Percentiles rank a stretch among this genome's conserved stretches.
These are phyloP conservation scores for Yarrowia sp. DNA, from an alignment of 805 yeast genomes.

Conservation along the genomic window DNA sequence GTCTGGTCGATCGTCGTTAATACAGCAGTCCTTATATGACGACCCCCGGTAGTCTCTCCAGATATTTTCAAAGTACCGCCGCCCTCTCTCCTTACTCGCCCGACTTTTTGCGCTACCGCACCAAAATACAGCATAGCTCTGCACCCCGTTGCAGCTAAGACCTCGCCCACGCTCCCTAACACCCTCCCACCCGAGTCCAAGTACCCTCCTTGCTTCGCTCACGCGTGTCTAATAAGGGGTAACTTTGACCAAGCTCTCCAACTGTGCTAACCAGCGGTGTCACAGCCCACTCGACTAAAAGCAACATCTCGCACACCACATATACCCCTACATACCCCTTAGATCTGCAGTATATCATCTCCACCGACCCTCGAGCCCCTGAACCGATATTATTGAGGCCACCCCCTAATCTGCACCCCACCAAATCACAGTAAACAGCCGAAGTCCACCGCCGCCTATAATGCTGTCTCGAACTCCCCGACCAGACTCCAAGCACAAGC, in stretches of 20 bases:
- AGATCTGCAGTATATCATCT: constrained; percentile 5
- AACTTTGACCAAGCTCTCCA: constrained; percentile 19
- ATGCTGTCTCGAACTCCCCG: constrained; percentile 29
- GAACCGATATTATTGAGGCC: not conserved
- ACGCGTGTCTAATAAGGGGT: constrained; percentile 34
- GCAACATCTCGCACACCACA: not conserved
- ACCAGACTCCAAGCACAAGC: constrained; percentile 29
- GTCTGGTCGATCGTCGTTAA: constrained; percentile 20
- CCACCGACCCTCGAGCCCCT: constrained; percentile 7
- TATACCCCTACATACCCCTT: constrained; percentile 22
- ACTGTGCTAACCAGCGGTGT: not conserved
- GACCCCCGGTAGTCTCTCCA: not conserved
- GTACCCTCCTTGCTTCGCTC: constrained; percentile 29
- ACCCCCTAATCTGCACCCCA: constrained; percentile 14
- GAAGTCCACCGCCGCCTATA: not conserved
- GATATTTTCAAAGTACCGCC: not conserved
- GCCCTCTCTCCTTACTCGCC: not conserved
- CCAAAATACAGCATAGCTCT: not conserved
- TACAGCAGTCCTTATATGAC: constrained; percentile 10
- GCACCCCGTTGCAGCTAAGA: constrained; percentile 18
- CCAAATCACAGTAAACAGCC: constrained; percentile 5
- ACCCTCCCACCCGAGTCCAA: not conserved
- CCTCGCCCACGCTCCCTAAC: constrained; percentile 9
- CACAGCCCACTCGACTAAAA: constrained; percentile 28
- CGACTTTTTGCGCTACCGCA: not conserved